Evolutionary conservation across 176 grass and related monocot genomes (phyloP).

Genomic region (Stipa capillata): DNA sequence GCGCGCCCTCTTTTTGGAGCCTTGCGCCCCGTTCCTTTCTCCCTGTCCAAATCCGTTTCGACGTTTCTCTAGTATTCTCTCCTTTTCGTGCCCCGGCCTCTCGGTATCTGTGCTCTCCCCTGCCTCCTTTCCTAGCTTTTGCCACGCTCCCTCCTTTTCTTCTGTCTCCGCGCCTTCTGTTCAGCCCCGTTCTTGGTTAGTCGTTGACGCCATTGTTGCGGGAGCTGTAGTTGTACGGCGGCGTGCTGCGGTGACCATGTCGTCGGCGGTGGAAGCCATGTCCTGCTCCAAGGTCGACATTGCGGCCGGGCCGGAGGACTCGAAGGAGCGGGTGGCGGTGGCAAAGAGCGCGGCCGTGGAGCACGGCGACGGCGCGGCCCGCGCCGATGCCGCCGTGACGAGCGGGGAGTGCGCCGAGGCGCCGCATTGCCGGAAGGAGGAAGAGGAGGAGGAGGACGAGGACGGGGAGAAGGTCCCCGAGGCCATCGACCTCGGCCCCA

Average conservation of each 20-base stretch:
- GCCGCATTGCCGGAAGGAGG: constrained; percentile 26
- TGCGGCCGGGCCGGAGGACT: constrained; percentile 18
- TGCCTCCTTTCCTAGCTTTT: neutral
- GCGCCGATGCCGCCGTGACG: neutral
- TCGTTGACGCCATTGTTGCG: neutral
- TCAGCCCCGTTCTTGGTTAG: neutral
- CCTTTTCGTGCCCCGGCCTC: constrained; percentile 22
- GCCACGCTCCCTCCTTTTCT: constrained; percentile 3
- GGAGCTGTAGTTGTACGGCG: neutral
- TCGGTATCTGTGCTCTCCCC: constrained; percentile 23
- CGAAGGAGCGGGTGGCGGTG: constrained; percentile 1
- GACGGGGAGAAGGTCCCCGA: constrained; percentile 46
- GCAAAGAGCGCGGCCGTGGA: constrained; percentile 3
- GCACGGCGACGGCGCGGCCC: neutral
- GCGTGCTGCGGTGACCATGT: constrained; percentile 36
- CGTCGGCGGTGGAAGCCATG: constrained; percentile 72
- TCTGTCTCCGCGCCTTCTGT: constrained; percentile 6
- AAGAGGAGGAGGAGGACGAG: constrained; percentile 55
- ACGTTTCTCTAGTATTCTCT: neutral
- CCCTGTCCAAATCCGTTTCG: constrained; percentile 24
- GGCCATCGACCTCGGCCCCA: constrained; percentile 71
- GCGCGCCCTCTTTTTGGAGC: constrained; percentile 33
- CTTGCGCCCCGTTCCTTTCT: constrained; percentile 27
- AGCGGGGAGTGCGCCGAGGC: constrained; percentile 43
- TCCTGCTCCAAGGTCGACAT: constrained; percentile 42